Base-by-base conservation (phyloP, 2,329 filamentous ascomycete species). In the Scytalidium sp. region DNA sequence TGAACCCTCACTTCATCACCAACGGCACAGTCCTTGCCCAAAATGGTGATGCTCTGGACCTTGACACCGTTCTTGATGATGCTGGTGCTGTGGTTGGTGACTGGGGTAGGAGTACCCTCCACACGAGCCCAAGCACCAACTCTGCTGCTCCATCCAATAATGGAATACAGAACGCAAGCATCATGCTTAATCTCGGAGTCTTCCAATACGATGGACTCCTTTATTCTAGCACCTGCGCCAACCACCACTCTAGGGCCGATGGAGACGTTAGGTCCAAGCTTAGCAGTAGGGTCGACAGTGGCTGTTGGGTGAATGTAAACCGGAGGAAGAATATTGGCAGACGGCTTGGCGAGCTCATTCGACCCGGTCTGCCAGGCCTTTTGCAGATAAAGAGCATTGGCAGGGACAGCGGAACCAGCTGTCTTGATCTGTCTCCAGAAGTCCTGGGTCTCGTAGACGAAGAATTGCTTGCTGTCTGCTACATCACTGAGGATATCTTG, bases 401-500 rank as follows among this genome's bases (percentile, higher is more conserved):
- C 94, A 15, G 94, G 94, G 22, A 99, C 91, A 45, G 94, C 94
- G 5, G 93, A 97, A 52, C 94, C 94, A 52, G 94, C 94, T 2
- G 94, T 97, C 82, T 99, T 99, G 81, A 99, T 97, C 78, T 99
- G 94, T 62, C 94, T 90, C 94, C 94, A 99, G 72, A 99, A 99
- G 70, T 97, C 94, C 75, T 95, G 96, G 58, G 93, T 97, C 76
- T 99, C 94, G 70, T 96, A 88, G 25, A 97, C 94, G 72, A 91
- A 97, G 78, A 99, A 99, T 70, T 94, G 90, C 74, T 96, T 94
- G 81, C 84, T 96, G 72, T 97, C 94, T 54, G 94, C 93, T 64
- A 97, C 84, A 65, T 97, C 93, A 46, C 91, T 88, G 52, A 99
- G 81, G 46, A 97, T 96, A 67, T 99, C 94, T 74, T 97, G 94